Evolutionary conservation across 2,329 filamentous ascomycete genomes (phyloP).

Genomic region (Penicillium sp.): DNA sequence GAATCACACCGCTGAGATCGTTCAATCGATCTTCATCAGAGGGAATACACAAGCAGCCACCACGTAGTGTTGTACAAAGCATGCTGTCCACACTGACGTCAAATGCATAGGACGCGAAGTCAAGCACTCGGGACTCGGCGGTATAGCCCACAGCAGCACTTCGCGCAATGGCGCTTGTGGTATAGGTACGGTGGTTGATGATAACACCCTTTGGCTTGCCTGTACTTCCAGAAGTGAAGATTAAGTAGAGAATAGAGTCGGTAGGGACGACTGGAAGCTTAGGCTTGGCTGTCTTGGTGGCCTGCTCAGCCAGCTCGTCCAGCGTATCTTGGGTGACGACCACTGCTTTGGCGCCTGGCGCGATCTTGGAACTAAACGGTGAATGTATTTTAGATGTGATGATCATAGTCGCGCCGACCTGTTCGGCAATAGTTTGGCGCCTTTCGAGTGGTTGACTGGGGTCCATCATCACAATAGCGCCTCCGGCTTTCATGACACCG

Average conservation of each 20-base stretch:
- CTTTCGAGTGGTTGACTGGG: conserved; percentile 28
- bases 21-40: conserved; percentile 43
- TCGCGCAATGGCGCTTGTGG: conserved; percentile 10
- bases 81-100: conserved; percentile 36
- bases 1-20: conserved; percentile 12
- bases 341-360: background rate
- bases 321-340: conserved; percentile 16
- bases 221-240: conserved; percentile 52
- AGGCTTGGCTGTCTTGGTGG: background rate
- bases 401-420: conserved; percentile 7
- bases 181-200: conserved; percentile 18
- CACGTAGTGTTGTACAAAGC: conserved; percentile 44
- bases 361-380: background rate
- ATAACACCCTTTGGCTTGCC: conserved; percentile 28
- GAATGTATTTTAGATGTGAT: conserved; percentile 3
- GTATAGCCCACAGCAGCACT: conserved; percentile 14
- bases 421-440: conserved; percentile 21
- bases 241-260: conserved; percentile 33
- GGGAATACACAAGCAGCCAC: conserved; percentile 51
- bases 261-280: conserved; percentile 2
- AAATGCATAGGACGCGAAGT: conserved; percentile 48
- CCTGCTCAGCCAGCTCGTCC: conserved; percentile 3
- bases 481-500: conserved; percentile 34
- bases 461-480: conserved; percentile 32
- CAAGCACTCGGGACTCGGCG: conserved; percentile 23